phyloP scores from a whole-genome alignment of 2,329 filamentous ascomycete genomes.

The Purpureocillium lavendulum region DNA sequence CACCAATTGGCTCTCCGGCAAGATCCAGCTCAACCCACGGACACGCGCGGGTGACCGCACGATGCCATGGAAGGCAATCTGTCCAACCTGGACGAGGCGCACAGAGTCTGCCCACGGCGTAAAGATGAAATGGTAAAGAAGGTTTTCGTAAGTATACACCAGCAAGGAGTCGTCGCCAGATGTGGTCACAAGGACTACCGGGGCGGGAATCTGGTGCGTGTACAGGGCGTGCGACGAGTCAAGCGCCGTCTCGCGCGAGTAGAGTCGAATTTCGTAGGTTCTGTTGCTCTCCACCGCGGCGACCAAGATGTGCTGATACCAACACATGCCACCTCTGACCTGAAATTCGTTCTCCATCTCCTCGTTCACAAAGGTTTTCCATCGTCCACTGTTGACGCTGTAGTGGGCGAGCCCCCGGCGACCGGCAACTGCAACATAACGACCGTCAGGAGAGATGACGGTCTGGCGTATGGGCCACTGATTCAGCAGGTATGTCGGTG shows the following conservation, averaged over 20 bases:
- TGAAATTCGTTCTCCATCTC: constrained; percentile 83
- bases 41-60: constrained; percentile 89
- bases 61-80: constrained; percentile 95
- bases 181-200: constrained; percentile 81
- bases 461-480: constrained; percentile 90
- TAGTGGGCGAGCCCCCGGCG: constrained; percentile 89
- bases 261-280: constrained; percentile 81
- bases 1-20: constrained; percentile 80
- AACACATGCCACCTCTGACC: constrained; percentile 94
- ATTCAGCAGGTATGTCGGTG: constrained; percentile 73
- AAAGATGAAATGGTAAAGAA: constrained; percentile 91
- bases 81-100: constrained; percentile 83
- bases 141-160: constrained; percentile 95
- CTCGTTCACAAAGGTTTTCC: constrained; percentile 86
- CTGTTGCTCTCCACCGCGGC: constrained; percentile 83
- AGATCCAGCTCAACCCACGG: constrained; percentile 87
- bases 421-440: constrained; percentile 95
- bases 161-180: constrained; percentile 91
- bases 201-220: constrained; percentile 68
- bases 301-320: constrained; percentile 93
- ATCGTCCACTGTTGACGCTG: constrained; percentile 85
- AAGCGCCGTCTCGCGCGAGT: constrained; percentile 76
- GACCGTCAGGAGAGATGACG: constrained; percentile 82
- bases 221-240: constrained; percentile 67
- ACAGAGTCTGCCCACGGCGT: constrained; percentile 60